Conservation (phyloP, 2,329 filamentous ascomycete genomes). For the Epichloe scottii region DNA sequence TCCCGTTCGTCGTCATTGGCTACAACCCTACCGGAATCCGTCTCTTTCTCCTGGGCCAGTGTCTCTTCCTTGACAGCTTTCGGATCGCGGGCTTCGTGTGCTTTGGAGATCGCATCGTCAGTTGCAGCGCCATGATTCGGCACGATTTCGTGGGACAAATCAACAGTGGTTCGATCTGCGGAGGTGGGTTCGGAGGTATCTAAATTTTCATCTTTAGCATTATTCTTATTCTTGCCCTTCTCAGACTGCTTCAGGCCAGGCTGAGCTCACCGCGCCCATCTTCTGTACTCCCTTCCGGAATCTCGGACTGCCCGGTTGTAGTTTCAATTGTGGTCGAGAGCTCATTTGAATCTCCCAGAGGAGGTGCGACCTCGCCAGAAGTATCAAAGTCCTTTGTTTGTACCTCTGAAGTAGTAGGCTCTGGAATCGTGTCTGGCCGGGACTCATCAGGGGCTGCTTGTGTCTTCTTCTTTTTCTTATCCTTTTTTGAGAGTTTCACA, state of each 20-base stretch:
- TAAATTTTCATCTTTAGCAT: constrained; percentile 18
- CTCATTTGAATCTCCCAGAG: constrained; percentile 6
- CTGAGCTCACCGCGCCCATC: constrained; percentile 18
- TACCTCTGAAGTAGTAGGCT: neutral
- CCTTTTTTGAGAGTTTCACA: constrained; percentile 21
- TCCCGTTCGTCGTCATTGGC: constrained; percentile 5
- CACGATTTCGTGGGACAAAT: neutral
- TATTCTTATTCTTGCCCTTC: constrained; percentile 23
- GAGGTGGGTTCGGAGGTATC: constrained; percentile 16
- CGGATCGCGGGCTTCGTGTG: neutral
- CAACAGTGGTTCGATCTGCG: constrained; percentile 2
- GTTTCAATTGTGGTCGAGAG: constrained; percentile 5
- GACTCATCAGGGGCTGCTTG: constrained; percentile 11
- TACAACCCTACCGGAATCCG: constrained; percentile 4
- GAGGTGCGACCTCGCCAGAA: neutral
- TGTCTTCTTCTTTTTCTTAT: constrained; percentile 23
- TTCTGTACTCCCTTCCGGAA: constrained; percentile 15
- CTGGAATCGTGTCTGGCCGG: constrained; percentile 3
- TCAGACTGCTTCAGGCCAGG: constrained; percentile 16
- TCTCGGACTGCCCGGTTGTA: neutral
- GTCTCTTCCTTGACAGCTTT: constrained; percentile 1
- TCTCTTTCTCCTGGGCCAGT: neutral
- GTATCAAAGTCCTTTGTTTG: neutral
- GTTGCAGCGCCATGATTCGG: neutral
- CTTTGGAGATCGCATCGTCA: neutral